phyloP scores from a whole-genome alignment of 768 basidiomycete genomes.

The Calocera cornea region DNA sequence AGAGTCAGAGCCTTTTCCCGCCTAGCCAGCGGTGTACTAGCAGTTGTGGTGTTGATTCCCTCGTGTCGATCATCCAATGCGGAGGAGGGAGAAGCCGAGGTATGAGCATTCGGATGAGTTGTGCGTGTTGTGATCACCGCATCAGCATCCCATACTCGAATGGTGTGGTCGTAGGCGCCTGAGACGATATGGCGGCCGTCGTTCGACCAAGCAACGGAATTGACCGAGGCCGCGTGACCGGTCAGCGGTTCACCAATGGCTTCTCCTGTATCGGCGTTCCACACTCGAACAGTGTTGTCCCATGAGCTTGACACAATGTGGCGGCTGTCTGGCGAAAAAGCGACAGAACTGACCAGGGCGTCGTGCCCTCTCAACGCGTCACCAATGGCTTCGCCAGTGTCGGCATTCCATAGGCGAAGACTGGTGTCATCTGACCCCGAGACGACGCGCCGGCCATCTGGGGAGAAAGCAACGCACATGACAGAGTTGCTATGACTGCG shows the following conservation, averaged over 20 bases:
- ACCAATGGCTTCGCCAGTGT: neutral
- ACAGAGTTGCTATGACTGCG: constrained; percentile 6
- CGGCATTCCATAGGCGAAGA: constrained; percentile 11
- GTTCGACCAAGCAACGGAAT: constrained; percentile 19
- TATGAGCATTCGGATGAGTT: too few species aligned
- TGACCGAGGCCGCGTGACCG: constrained; percentile 1
- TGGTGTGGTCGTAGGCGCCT: constrained; percentile 31
- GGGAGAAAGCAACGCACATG: constrained; percentile 8
- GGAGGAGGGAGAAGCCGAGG: too few species aligned
- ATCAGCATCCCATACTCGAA: constrained; percentile 30
- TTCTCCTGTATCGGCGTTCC: neutral
- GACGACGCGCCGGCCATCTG: constrained; percentile 4
- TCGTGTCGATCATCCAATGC: too few species aligned
- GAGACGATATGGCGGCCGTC: constrained; percentile 30
- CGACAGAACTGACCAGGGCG: constrained; percentile 6
- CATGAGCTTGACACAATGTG: constrained; percentile 7
- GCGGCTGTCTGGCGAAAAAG: constrained; percentile 7
- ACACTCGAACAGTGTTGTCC: constrained; percentile 8
- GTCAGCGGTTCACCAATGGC: neutral
- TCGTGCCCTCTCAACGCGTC: neutral
- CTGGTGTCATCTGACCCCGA: constrained; percentile 13
- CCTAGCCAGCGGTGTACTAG: too few species aligned
- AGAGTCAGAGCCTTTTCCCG: neutral
- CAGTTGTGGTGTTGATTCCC: too few species aligned
- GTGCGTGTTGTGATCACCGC: too few species aligned